Evolutionary conservation across 768 basidiomycete species (phyloP).

Genomic region (Pulveroboletus sp.): DNA sequence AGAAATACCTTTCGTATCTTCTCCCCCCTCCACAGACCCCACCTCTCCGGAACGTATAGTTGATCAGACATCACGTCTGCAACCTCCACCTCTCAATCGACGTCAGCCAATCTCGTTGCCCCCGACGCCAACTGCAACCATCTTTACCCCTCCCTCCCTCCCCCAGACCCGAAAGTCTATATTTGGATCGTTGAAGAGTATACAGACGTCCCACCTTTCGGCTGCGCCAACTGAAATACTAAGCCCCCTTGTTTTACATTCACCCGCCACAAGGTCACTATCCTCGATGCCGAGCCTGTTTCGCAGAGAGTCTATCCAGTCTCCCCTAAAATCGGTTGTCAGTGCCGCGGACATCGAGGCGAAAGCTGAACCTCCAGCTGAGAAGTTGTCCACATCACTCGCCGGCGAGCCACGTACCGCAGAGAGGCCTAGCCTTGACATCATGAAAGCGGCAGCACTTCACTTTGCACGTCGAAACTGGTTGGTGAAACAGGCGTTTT

Average conservation of each 20-base stretch:
- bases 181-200: constrained; percentile 18
- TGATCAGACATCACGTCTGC: constrained; percentile 11
- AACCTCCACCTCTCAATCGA: constrained; percentile 28
- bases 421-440: constrained; percentile 17
- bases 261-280: constrained; percentile 19
- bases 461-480: constrained; percentile 38
- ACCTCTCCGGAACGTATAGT: constrained; percentile 1
- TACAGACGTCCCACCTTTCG: constrained; percentile 24
- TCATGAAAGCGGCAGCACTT: constrained; percentile 38
- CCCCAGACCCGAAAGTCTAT: constrained; percentile 16
- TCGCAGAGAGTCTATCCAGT: constrained; percentile 23
- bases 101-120: constrained; percentile 32
- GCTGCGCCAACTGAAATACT: constrained; percentile 26
- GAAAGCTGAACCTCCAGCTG: not conserved
- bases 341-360: constrained; percentile 10
- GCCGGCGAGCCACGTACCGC: not conserved
- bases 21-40: constrained; percentile 11
- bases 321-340: constrained; percentile 21
- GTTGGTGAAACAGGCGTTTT: constrained; percentile 40
- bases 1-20: constrained; percentile 10
- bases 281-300: constrained; percentile 12
- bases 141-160: constrained; percentile 14
- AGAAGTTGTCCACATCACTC: constrained; percentile 6
- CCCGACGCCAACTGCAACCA: constrained; percentile 26
- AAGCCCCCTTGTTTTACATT: constrained; percentile 28